A percentile compares a stretch with the other conserved stretches of the same genome.
Evolutionary conservation across 2,329 filamentous ascomycete species (phyloP).

Genomic region (Claviceps maximensis): DNA sequence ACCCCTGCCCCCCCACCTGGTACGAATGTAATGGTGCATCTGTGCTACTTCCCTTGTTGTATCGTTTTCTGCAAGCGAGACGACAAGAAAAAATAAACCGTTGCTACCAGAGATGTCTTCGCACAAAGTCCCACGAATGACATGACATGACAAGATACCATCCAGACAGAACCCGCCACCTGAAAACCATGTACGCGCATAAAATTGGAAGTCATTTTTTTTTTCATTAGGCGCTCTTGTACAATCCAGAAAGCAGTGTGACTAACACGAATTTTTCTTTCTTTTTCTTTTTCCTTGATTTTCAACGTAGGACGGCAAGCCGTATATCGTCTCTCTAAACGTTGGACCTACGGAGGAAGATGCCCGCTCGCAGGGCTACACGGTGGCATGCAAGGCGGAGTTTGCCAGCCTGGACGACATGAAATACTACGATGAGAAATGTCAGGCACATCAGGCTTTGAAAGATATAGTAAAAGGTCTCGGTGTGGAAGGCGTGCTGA

Average conservation of each 20-base stretch:
- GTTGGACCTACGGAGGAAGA: constrained; percentile 43
- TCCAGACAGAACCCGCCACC: background rate
- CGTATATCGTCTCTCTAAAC: constrained; percentile 49
- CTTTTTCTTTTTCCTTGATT: background rate
- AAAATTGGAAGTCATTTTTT: too few species aligned
- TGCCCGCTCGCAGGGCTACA: constrained; percentile 51
- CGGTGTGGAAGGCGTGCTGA: constrained; percentile 23
- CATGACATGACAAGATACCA: background rate
- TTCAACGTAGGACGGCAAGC: constrained; percentile 47
- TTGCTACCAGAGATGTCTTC: background rate
- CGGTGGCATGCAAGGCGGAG: constrained; percentile 46
- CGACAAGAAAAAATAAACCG: background rate
- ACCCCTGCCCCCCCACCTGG: too few species aligned
- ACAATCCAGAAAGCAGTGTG: background rate
- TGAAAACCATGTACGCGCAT: background rate
- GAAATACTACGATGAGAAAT: constrained; percentile 52
- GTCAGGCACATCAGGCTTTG: constrained; percentile 28
- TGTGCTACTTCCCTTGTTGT: background rate
- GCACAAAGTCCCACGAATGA: background rate
- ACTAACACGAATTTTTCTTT: constrained; percentile 3
- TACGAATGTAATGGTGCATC: background rate
- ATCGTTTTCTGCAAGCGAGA: background rate
- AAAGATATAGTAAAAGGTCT: constrained; percentile 23
- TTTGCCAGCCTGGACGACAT: constrained; percentile 55
- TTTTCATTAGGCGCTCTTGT: background rate